These are phyloP conservation scores for Cyclotella kingstonii DNA, from an alignment of 108 stramenopile species.

Conservation along the genomic window DNA sequence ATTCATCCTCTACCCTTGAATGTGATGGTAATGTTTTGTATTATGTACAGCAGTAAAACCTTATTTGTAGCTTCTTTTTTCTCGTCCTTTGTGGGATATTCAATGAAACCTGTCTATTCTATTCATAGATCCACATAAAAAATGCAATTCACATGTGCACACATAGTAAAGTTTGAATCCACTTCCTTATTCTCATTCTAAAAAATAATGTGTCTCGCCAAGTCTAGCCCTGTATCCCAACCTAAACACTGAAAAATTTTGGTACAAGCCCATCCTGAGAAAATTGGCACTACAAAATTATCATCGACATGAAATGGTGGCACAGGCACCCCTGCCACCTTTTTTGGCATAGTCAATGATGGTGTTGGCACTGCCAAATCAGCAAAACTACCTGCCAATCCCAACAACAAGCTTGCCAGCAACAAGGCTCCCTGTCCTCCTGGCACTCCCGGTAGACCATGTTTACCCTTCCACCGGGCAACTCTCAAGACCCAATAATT, in stretches of 20 bases:
- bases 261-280: constrained; percentile 67
- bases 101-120: too few relatives aligned
- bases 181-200: too few relatives aligned
- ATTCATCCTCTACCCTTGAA: too few relatives aligned
- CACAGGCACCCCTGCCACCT: constrained; percentile 60
- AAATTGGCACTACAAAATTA: constrained; percentile 77
- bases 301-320: constrained; percentile 91
- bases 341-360: constrained; percentile 72
- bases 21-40: too few relatives aligned
- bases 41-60: too few relatives aligned
- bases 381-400: constrained; percentile 82
- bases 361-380: constrained; percentile 86
- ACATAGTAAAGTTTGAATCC: too few relatives aligned
- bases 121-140: too few relatives aligned
- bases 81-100: too few relatives aligned
- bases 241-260: constrained; percentile 57
- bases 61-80: too few relatives aligned
- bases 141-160: too few relatives aligned
- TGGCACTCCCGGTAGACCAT: constrained; percentile 29
- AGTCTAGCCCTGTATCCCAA: constrained; percentile 46
- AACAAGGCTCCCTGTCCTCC: constrained; percentile 38
- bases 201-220: constrained; percentile 47
- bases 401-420: constrained; percentile 52
- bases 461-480: constrained; percentile 51
- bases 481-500: constrained; percentile 67